Evolutionary conservation across 148 eudicot genomes (phyloP).

Genomic region (Rhododendron vialii): DNA sequence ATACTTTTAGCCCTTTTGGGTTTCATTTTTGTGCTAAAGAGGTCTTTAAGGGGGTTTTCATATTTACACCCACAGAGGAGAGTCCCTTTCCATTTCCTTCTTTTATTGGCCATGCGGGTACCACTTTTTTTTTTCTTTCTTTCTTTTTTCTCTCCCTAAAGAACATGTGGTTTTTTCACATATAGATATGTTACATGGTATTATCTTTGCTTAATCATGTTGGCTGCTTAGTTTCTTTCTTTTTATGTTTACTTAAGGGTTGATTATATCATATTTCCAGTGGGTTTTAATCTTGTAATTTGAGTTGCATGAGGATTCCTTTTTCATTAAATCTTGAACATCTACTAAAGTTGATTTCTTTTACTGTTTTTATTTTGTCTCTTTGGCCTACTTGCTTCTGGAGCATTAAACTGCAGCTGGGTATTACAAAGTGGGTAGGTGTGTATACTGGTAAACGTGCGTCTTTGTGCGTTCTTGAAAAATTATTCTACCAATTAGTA

Average conservation of each 20-base stretch:
- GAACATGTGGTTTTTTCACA: not conserved
- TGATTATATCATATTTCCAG: not conserved
- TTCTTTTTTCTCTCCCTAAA: not conserved
- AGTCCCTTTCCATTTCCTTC: conserved; percentile 13
- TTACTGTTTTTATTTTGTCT: not conserved
- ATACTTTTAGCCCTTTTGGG: not conserved
- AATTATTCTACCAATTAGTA: not conserved
- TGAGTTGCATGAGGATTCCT: not conserved
- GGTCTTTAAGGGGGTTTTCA: conserved; percentile 20
- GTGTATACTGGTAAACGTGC: not conserved
- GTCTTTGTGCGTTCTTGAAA: conserved; percentile 7
- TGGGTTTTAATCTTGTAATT: not conserved
- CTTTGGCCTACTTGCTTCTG: not conserved
- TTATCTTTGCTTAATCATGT: not conserved
- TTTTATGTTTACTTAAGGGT: not conserved
- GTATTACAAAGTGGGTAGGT: not conserved
- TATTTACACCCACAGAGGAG: conserved; percentile 25
- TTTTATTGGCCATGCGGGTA: conserved; percentile 11
- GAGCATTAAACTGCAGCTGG: not conserved
- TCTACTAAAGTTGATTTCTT: not conserved
- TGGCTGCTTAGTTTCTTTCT: not conserved
- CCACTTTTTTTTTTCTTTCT: not conserved
- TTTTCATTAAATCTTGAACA: not conserved
- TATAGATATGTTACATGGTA: not conserved
- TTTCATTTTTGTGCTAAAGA: conserved; percentile 13